Evolutionary conservation across 2,329 filamentous ascomycete species (phyloP).

Genomic region (Eutypa lata): DNA sequence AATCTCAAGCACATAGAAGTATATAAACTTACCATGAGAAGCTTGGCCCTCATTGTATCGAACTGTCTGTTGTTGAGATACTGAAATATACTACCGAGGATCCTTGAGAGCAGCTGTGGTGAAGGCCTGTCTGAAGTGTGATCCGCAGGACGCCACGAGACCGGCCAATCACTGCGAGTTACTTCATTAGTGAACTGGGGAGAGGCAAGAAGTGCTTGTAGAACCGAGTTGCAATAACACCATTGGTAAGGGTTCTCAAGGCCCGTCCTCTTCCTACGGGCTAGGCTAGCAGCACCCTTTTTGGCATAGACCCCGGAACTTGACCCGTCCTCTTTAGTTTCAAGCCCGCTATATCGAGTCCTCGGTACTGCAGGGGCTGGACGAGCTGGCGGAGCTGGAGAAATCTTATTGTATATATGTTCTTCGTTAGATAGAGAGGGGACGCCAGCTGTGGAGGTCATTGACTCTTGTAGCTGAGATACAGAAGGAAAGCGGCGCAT

Average conservation of each 20-base stretch:
- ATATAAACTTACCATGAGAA: slow-evolving; percentile 50
- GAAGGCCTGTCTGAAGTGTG: slow-evolving; percentile 47
- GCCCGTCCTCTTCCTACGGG: slow-evolving; percentile 56
- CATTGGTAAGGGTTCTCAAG: slow-evolving; percentile 77
- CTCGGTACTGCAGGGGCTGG: slow-evolving; percentile 66
- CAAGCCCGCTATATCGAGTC: slow-evolving; percentile 77
- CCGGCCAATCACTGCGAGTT: slow-evolving; percentile 56
- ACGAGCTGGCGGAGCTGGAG: slow-evolving; percentile 55
- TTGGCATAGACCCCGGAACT: slow-evolving; percentile 38
- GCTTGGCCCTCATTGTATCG: slow-evolving; percentile 48
- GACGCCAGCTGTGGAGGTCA: slow-evolving; percentile 41
- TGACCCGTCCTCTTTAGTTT: slow-evolving; percentile 28
- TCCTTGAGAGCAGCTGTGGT: slow-evolving; percentile 58
- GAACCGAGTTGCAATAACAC: slow-evolving; percentile 89
- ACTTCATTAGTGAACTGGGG: slow-evolving; percentile 63
- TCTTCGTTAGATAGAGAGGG: slow-evolving; percentile 22
- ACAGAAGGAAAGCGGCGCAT: slow-evolving; percentile 76
- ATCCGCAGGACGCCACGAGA: slow-evolving; percentile 67
- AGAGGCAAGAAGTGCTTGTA: slow-evolving; percentile 80
- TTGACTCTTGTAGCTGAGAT: slow-evolving; percentile 58
- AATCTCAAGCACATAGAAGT: not conserved
- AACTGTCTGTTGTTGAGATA: slow-evolving; percentile 54
- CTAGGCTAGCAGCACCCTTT: slow-evolving; percentile 33
- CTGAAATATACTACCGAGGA: slow-evolving; percentile 56
- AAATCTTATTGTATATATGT: slow-evolving; percentile 45